These are phyloP conservation scores for Amanita brunnescens DNA, from an alignment of 768 basidiomycete species.

Conservation along the genomic window DNA sequence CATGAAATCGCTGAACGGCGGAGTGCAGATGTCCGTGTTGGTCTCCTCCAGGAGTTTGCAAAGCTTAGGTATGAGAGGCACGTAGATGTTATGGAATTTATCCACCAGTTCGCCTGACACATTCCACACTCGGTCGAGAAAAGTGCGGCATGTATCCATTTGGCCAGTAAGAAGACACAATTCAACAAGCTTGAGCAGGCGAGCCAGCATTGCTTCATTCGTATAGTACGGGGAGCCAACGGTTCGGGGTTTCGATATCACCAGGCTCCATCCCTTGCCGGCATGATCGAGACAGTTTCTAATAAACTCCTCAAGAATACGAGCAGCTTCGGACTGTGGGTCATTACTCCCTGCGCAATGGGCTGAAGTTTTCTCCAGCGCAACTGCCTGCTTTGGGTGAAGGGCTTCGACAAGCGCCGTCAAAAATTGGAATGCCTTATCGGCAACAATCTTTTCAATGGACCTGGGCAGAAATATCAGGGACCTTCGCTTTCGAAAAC, in stretches of 20 bases:
- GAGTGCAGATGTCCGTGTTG: conserved; percentile 10
- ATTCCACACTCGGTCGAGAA: conserved; percentile 20
- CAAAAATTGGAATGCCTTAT: not conserved
- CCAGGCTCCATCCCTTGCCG: conserved; percentile 11
- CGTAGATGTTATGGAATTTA: conserved; percentile 21
- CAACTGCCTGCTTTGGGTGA: not conserved
- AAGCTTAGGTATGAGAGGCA: conserved; percentile 19
- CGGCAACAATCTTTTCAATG: conserved; percentile 15
- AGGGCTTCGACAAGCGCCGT: not conserved
- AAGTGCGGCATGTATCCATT: conserved; percentile 13
- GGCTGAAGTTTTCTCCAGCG: conserved; percentile 3
- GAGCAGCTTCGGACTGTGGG: not conserved
- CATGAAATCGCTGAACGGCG: conserved; percentile 23
- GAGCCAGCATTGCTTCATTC: conserved; percentile 4
- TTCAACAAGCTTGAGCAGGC: conserved; percentile 18
- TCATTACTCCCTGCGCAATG: not conserved
- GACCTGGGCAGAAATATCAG: conserved; percentile 11
- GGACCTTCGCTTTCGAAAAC: not conserved
- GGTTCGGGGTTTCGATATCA: no score
- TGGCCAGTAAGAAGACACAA: conserved; percentile 16
- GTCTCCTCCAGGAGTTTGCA: conserved; percentile 12
- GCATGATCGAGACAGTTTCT: conserved; percentile 12
- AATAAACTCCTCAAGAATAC: conserved; percentile 11
- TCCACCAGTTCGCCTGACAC: conserved; percentile 4
- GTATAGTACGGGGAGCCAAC: no score